Evolutionary conservation across 306 rosid species (phyloP).

Genomic region (Dalbergia cultrata): DNA sequence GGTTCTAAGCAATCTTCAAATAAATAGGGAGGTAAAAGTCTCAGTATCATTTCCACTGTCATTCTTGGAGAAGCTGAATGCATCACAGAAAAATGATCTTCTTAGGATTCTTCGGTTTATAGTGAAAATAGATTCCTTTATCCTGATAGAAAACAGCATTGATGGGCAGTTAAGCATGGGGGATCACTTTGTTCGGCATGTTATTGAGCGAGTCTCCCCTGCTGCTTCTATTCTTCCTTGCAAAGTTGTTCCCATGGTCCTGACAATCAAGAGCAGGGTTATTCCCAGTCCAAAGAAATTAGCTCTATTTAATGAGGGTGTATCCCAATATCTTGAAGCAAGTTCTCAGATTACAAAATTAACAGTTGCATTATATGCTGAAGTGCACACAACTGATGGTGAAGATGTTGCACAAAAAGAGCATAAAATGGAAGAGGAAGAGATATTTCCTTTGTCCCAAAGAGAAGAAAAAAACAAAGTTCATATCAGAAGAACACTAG

Average conservation of each 20-base stretch:
- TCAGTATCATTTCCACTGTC: constrained; percentile 63
- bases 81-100: constrained; percentile 43
- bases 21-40: constrained; percentile 52
- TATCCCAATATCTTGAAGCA: constrained; percentile 57
- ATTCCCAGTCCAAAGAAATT: constrained; percentile 51
- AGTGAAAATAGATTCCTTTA: constrained; percentile 52
- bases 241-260: constrained; percentile 61
- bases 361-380: constrained; percentile 54
- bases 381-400: constrained; percentile 35
- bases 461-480: constrained; percentile 50
- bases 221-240: constrained; percentile 53
- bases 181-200: constrained; percentile 52
- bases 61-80: constrained; percentile 51
- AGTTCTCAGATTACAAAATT: constrained; percentile 46
- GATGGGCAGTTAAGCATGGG: constrained; percentile 50
- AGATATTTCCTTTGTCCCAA: constrained; percentile 48
- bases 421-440: constrained; percentile 49
- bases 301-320: constrained; percentile 46
- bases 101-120: constrained; percentile 48
- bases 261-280: constrained; percentile 53
- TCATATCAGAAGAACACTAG: constrained; percentile 53
- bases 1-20: constrained; percentile 44
- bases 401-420: constrained; percentile 49
- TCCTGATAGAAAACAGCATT: constrained; percentile 56
- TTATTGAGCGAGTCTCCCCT: constrained; percentile 48